Base-by-base conservation (phyloP, 1,284 basidiomycete species). In the Irpex sp. region DNA sequence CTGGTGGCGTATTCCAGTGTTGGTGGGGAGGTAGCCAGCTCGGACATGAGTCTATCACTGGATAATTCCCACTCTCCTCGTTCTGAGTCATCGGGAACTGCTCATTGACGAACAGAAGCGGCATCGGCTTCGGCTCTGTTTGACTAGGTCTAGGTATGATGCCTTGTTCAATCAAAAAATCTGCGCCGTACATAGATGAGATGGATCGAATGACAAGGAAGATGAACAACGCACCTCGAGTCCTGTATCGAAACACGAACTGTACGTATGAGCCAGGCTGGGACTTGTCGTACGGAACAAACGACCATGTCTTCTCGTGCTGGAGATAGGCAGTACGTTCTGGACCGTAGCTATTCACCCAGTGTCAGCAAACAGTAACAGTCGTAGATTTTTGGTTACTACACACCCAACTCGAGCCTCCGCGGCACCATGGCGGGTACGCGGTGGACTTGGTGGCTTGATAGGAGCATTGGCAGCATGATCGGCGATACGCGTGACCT, bases 191-290 rank as follows among this genome's bases (percentile, higher is more conserved):
- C 19, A 19, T 6, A 11, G 56, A 34, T 61, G 15, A n/a, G 13
- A 59, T 21, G 49, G 19, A 47, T 34, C 17, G 44, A 13, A 3
- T 36, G 26, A 48, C 9, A 19, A 8, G 26, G 4, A 4, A 36
- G 36, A 36, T 11, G 31, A 44, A 15, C 40, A 49, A 19, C 68
- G 57, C 66, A 85, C 86, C 83, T 61, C 68, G 72, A 40, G 81
- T 77, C 38, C 85, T 77, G 71, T 89, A 89, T 52, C 84, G 71
- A 65, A 79, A 89, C 2, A 82, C 76, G 67, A 89, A 89, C 4
- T 84, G 82, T 21, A 88, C 84, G 59, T 81, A 82, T 15, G 83
- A 81, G 15, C 74, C 78, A 3, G 70, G 72, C 4, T 70, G 56
- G 66, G 72, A 65, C 48, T 74, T 73, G 49, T 81, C 79, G 63